Evolutionary conservation across 352 stramenopile genomes (phyloP).

Genomic region (Pythium pectinolyticum): DNA sequence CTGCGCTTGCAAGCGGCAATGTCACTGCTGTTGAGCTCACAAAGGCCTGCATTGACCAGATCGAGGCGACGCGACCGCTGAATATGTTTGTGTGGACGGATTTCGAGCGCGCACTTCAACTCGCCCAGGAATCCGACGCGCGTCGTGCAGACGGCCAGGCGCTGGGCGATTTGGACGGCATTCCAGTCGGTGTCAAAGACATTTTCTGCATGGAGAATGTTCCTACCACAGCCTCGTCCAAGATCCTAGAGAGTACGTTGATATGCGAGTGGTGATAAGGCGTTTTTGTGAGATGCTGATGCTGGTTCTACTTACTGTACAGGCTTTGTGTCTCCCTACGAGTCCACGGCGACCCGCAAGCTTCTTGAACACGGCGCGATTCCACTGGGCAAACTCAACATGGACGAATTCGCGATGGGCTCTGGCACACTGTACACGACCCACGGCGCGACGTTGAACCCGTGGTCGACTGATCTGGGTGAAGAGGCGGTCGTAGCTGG

Average conservation of each 20-base stretch:
- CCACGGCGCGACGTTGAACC: constrained; percentile 87
- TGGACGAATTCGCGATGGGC: constrained; percentile 99
- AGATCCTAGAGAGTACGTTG: constrained; percentile 76
- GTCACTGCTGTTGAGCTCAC: constrained; percentile 68
- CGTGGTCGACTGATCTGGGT: constrained; percentile 69
- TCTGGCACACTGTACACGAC: constrained; percentile 91
- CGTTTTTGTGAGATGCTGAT: not conserved
- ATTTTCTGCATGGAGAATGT: constrained; percentile 93
- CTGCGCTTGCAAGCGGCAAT: constrained; percentile 44
- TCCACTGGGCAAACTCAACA: constrained; percentile 96
- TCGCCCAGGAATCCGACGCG: constrained; percentile 80
- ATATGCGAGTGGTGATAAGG: not conserved
- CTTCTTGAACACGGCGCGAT: constrained; percentile 90
- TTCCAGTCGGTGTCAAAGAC: constrained; percentile 96
- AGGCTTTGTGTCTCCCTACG: constrained; percentile 89
- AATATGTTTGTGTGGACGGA: constrained; percentile 86
- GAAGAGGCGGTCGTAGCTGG: constrained; percentile 77
- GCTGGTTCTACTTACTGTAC: not conserved
- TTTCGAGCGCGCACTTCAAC: constrained; percentile 59
- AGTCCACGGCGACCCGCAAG: constrained; percentile 82
- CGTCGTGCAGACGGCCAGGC: constrained; percentile 44
- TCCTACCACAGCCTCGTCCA: constrained; percentile 87
- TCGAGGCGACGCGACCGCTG: constrained; percentile 59
- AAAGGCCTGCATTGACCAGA: constrained; percentile 69
- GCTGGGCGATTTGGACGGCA: constrained; percentile 88